Conservation (phyloP, 495 filamentous ascomycete genomes). For the Sporormia fimetaria region DNA sequence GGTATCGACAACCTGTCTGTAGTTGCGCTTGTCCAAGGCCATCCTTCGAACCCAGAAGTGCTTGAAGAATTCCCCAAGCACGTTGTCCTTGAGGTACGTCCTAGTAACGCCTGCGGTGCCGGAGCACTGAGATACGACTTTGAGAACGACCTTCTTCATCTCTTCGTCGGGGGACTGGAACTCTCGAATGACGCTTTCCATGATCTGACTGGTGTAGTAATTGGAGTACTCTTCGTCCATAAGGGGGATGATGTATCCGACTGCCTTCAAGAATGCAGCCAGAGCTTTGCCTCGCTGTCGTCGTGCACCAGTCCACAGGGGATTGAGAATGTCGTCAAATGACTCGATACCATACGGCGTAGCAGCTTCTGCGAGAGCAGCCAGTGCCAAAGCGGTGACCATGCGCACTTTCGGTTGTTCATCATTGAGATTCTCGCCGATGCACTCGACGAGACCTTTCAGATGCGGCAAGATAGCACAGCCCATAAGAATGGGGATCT, state of each 20-base stretch:
- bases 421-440: slow-evolving; percentile 88
- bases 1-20: slow-evolving; percentile 93
- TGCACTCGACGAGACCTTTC: slow-evolving; percentile 92
- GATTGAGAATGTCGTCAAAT: slow-evolving; percentile 95
- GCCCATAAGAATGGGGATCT: slow-evolving; percentile 99
- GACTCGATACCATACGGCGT: slow-evolving; percentile 99
- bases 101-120: slow-evolving; percentile 91
- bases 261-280: slow-evolving; percentile 91
- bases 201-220: slow-evolving; percentile 97
- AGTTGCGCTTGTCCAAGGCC: slow-evolving; percentile 94
- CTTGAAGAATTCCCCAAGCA: slow-evolving; percentile 95
- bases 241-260: slow-evolving; percentile 94
- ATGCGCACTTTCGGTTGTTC: slow-evolving; percentile 97
- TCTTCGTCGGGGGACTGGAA: slow-evolving; percentile 96
- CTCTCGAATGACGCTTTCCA: slow-evolving; percentile 94
- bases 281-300: slow-evolving; percentile 96
- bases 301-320: slow-evolving; percentile 87
- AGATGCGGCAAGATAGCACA: slow-evolving; percentile 94
- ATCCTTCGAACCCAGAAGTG: slow-evolving; percentile 96
- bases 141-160: slow-evolving; percentile 99
- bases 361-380: slow-evolving; percentile 89
- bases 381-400: slow-evolving; percentile 89
- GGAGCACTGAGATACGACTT: slow-evolving; percentile 95
- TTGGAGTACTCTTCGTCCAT: slow-evolving; percentile 99
- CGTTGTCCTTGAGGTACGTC: slow-evolving; percentile 86